Evolutionary conservation across 805 yeast species (phyloP).

Genomic region (Myxozyma kluyveri): DNA sequence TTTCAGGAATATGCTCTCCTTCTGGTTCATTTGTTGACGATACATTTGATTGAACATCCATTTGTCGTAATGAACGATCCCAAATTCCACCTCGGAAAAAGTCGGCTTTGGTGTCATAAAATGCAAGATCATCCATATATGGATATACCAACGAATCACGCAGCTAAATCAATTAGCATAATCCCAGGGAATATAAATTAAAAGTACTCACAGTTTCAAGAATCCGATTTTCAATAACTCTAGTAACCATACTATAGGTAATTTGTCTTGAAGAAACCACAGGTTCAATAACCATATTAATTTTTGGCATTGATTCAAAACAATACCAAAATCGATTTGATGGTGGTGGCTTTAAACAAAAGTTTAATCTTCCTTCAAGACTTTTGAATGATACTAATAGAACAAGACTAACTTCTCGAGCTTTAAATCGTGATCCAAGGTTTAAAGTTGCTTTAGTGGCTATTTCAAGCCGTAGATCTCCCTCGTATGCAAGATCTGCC

Average conservation of each 20-base stretch:
- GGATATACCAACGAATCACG: slow-evolving; percentile 78
- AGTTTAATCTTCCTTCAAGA: slow-evolving; percentile 68
- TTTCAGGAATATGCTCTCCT: not conserved
- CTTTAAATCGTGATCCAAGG: slow-evolving; percentile 69
- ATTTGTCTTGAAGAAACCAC: slow-evolving; percentile 82
- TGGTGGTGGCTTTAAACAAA: slow-evolving; percentile 84
- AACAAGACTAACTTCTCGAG: slow-evolving; percentile 70
- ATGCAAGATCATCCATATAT: slow-evolving; percentile 80
- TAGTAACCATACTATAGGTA: slow-evolving; percentile 74
- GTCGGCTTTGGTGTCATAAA: slow-evolving; percentile 63
- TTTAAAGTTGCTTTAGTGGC: slow-evolving; percentile 77
- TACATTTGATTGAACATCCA: not conserved
- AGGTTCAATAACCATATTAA: slow-evolving; percentile 62
- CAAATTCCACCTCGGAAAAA: slow-evolving; percentile 91
- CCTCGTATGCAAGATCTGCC: slow-evolving; percentile 64
- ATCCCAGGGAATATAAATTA: not conserved
- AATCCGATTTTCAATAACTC: slow-evolving; percentile 71
- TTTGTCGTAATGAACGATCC: slow-evolving; percentile 46
- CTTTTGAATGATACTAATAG: slow-evolving; percentile 65
- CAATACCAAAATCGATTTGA: slow-evolving; percentile 88
- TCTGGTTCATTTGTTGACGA: not conserved
- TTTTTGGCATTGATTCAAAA: slow-evolving; percentile 69
- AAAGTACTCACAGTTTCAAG: slow-evolving; percentile 61
- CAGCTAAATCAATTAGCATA: slow-evolving; percentile 2
- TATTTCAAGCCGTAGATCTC: slow-evolving; percentile 70